These are phyloP conservation scores for Trapa incisa DNA, from an alignment of 345 rosid genomes.

Conservation along the genomic window DNA sequence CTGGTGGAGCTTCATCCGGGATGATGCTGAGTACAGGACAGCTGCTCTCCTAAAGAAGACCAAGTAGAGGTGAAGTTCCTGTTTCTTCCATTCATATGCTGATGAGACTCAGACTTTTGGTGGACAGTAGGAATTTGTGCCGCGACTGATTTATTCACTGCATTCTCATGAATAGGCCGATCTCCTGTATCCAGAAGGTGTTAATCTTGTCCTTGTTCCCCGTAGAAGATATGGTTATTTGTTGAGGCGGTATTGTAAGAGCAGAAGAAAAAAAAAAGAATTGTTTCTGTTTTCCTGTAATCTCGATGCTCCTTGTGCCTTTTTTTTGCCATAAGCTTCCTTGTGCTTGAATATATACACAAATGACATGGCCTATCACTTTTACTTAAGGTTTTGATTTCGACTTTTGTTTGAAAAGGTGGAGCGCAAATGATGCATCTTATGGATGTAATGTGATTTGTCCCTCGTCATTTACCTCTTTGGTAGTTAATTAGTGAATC, in stretches of 20 bases:
- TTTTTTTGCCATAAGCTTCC: no score
- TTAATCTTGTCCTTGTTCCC: neutral
- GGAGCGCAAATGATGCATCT: neutral
- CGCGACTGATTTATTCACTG: neutral
- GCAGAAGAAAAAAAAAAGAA: no score
- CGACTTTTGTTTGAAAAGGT: neutral
- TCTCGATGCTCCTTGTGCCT: neutral
- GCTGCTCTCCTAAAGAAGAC: constrained; percentile 43
- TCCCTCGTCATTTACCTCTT: neutral
- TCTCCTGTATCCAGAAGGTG: neutral
- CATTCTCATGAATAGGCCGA: neutral
- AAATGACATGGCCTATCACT: neutral
- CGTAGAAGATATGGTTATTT: neutral
- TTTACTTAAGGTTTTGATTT: neutral
- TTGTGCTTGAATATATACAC: neutral
- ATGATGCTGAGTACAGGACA: constrained; percentile 67
- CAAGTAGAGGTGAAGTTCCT: constrained; percentile 17
- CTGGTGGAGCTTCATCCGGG: constrained; percentile 84
- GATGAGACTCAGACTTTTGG: neutral
- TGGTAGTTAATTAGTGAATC: no score
- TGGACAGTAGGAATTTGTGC: neutral
- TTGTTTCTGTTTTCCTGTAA: neutral
- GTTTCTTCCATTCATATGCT: neutral
- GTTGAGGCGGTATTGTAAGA: neutral
- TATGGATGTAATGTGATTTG: neutral